These are phyloP conservation scores for Colletotrichum lindemuthianum DNA, from an alignment of 2,329 filamentous ascomycete species.

Conservation along the genomic window DNA sequence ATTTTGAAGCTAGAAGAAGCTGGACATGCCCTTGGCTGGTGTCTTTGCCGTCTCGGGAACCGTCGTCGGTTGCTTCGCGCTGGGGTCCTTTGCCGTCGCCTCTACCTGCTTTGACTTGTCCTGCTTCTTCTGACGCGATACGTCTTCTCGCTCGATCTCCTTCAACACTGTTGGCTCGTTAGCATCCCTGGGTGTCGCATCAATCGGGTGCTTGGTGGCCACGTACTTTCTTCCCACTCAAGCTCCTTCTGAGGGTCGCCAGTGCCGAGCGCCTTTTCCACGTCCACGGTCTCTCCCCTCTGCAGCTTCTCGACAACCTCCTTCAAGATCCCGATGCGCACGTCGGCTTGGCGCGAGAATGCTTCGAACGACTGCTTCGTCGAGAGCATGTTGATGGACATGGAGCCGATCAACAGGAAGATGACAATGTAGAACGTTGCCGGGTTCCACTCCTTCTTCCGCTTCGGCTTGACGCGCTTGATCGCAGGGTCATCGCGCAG, in stretches of 20 bases:
- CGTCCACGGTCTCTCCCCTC: conserved; percentile 81
- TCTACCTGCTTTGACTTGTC: conserved; percentile 45
- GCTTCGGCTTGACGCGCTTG: conserved; percentile 50
- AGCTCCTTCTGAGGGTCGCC: conserved; percentile 79
- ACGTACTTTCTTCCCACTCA: conserved; percentile 87
- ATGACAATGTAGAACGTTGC: conserved; percentile 85
- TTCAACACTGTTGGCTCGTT: conserved; percentile 62
- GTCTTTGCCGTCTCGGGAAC: conserved; percentile 33
- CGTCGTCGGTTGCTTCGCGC: conserved; percentile 34
- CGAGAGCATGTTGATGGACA: conserved; percentile 91
- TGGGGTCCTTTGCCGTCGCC: conserved; percentile 37
- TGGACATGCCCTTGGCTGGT: conserved; percentile 49
- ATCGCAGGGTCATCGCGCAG: conserved; percentile 42
- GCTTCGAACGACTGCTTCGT: conserved; percentile 79
- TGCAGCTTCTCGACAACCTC: conserved; percentile 80
- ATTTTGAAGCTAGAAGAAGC: conserved; percentile 58
- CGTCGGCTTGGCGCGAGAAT: conserved; percentile 80
- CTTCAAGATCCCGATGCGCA: conserved; percentile 78
- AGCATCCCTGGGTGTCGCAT: conserved; percentile 21
- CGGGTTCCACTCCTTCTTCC: conserved; percentile 78
- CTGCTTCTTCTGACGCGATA: conserved; percentile 57
- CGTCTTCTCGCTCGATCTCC: conserved; percentile 73
- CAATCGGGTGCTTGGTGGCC: neutral
- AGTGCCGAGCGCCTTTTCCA: conserved; percentile 82
- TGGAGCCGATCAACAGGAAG: conserved; percentile 89